Evolutionary conservation across 1,284 basidiomycete genomes (phyloP), one percentile per base, ranked within the genome.

Genomic region (Trametes pubescens): DNA sequence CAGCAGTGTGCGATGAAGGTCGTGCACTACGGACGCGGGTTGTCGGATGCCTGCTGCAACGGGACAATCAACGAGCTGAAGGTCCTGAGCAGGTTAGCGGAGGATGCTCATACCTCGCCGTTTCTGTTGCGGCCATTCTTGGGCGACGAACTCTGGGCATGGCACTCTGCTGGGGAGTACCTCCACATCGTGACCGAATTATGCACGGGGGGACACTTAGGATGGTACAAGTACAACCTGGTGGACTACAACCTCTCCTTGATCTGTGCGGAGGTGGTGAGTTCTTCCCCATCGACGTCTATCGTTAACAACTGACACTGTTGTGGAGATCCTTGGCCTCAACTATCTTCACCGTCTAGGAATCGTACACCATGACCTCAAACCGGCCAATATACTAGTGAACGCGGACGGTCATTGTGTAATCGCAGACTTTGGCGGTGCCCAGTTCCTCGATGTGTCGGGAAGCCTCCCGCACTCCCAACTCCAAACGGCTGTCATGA

Each of bases 331-430:
- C 2, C 54, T 72, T 9, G 75, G 72, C 0, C 63, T 78, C 11
- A 32, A 71, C 9, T 71, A 66, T 26, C 65, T 78, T 13, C 76
- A 78, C 46, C 24, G 58, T 1, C 49, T 65, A 7, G 71, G 68
- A 1, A 71, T 74, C 61, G 69, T 76, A 0, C 75, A 73, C 70
- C 84, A 84, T 34, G 87, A 89, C 72, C 72, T 91, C 57, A 90
- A 89, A 74, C 88, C 88, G 0, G 86, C 86, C 70, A 90, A 90
- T 70, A 83, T 90, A 57, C 77, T 91, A 8, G 76, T 91, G n/a
- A 85, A 87, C 75, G 84, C 84, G 65, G 77, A 80, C 44, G 88
- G 88, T 0, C 87, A 90, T 69, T 87, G 86, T 5, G 85, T 87
- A 65, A 79, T 90, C 54, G 85, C 86, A 22, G 88, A 90, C 72